Conservation (phyloP, 2,329 filamentous ascomycete species). For the Pseudocercospora pini-densiflorae region DNA sequence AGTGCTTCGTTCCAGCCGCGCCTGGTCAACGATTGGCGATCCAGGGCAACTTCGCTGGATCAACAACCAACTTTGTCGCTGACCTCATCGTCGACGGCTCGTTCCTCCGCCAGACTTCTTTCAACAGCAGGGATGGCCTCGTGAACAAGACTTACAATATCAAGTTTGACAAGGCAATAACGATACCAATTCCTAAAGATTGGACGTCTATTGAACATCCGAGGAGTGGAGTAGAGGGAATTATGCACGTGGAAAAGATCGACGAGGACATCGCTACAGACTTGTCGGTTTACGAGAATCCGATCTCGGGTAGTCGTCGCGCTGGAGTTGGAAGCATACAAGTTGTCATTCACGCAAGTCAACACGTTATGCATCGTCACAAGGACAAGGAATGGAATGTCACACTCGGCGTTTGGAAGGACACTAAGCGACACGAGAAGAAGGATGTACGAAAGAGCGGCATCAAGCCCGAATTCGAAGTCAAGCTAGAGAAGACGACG, state of each 20-base stretch:
- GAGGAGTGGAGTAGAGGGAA: constrained; percentile 29
- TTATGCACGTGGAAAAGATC: constrained; percentile 23
- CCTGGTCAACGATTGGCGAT: constrained; percentile 40
- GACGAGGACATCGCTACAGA: not conserved
- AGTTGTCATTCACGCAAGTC: constrained; percentile 27
- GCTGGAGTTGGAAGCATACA: constrained; percentile 30
- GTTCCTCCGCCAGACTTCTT: constrained; percentile 31
- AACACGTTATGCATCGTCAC: constrained; percentile 23
- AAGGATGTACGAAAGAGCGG: constrained; percentile 26
- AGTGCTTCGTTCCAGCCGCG: constrained; percentile 44
- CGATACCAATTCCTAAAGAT: constrained; percentile 17
- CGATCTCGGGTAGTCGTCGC: not conserved
- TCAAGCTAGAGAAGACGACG: constrained; percentile 23
- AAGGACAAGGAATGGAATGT: constrained; percentile 22
- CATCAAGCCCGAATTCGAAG: constrained; percentile 29
- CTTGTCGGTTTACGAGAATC: not conserved
- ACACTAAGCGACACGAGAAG: not conserved
- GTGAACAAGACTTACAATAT: constrained; percentile 17
- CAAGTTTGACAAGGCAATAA: constrained; percentile 27
- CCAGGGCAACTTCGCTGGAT: constrained; percentile 40
- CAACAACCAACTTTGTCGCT: constrained; percentile 36
- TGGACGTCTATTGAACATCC: constrained; percentile 21
- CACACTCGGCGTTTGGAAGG: constrained; percentile 28
- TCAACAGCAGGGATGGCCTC: constrained; percentile 27
- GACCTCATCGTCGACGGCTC: constrained; percentile 47